phyloP scores from a whole-genome alignment of 2,329 filamentous ascomycete species.

The Setomelanomma holmii region DNA sequence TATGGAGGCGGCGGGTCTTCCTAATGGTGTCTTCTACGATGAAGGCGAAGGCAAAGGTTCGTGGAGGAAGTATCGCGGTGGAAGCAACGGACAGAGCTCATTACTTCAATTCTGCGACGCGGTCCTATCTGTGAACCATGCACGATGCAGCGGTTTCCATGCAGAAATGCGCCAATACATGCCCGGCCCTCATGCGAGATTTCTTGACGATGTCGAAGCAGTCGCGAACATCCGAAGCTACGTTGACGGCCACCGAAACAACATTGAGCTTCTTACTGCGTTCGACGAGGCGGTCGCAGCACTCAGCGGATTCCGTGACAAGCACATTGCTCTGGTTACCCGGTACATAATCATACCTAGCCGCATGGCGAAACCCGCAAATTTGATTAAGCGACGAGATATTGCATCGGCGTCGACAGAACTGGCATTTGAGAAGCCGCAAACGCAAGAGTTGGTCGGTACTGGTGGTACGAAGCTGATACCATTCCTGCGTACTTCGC shows the following conservation, averaged over 20 bases:
- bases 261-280: constrained; percentile 48
- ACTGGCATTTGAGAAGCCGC: constrained; percentile 37
- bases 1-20: constrained; percentile 59
- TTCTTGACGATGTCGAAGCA: constrained; percentile 55
- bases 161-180: constrained; percentile 63
- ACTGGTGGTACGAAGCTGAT: constrained; percentile 63
- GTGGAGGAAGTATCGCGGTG: constrained; percentile 61
- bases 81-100: constrained; percentile 64
- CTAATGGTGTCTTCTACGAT: constrained; percentile 61
- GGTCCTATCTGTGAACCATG: constrained; percentile 59
- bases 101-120: constrained; percentile 63
- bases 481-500: constrained; percentile 60
- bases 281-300: constrained; percentile 57
- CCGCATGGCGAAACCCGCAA: constrained; percentile 31
- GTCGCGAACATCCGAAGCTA: constrained; percentile 57
- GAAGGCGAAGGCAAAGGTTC: constrained; percentile 56
- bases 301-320: constrained; percentile 57
- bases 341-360: constrained; percentile 60
- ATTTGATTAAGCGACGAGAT: constrained; percentile 41
- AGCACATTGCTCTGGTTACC: constrained; percentile 61
- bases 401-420: constrained; percentile 57
- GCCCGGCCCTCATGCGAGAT: constrained; percentile 60
- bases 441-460: constrained; percentile 52
- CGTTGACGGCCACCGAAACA: constrained; percentile 43
- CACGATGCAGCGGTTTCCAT: constrained; percentile 43